phyloP scores from a whole-genome alignment of 768 basidiomycete genomes.

The Exidia glandulosa region DNA sequence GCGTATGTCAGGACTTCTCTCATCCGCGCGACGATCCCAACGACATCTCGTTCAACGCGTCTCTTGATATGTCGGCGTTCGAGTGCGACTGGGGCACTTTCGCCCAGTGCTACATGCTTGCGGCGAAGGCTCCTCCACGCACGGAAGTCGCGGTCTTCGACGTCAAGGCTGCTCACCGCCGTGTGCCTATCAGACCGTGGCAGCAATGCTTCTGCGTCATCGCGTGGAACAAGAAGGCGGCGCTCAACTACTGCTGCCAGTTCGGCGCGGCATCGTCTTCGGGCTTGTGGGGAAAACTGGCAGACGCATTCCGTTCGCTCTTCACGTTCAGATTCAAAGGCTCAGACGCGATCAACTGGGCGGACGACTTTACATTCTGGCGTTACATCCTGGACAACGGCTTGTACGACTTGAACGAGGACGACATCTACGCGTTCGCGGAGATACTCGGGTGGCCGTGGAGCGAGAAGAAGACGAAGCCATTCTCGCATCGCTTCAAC shows the following conservation, averaged over 20 bases:
- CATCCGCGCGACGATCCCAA: conserved; percentile 11
- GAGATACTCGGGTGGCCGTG: neutral
- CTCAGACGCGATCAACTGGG: conserved; percentile 1
- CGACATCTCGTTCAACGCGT: conserved; percentile 12
- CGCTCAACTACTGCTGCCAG: neutral
- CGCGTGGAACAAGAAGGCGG: conserved; percentile 9
- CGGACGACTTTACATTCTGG: neutral
- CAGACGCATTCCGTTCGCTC: neutral
- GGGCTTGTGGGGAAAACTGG: neutral
- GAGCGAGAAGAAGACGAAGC: neutral
- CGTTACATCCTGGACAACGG: neutral
- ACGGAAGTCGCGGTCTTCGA: conserved; percentile 7
- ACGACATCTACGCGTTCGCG: neutral
- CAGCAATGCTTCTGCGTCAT: conserved; percentile 17
- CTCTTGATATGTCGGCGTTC: conserved; percentile 14
- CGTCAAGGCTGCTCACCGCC: conserved; percentile 4
- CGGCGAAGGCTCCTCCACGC: conserved; percentile 5
- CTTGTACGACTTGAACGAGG: neutral
- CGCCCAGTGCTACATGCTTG: conserved; percentile 1
- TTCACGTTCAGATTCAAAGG: neutral
- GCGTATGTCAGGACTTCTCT: conserved; percentile 20
- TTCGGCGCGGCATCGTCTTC: neutral
- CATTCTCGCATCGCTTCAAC: conserved; percentile 10
- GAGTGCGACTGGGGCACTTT: conserved; percentile 11
- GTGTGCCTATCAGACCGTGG: neutral